Conservation (phyloP, 371 early-diverging fungal species). For the Mucor plumbeus region DNA sequence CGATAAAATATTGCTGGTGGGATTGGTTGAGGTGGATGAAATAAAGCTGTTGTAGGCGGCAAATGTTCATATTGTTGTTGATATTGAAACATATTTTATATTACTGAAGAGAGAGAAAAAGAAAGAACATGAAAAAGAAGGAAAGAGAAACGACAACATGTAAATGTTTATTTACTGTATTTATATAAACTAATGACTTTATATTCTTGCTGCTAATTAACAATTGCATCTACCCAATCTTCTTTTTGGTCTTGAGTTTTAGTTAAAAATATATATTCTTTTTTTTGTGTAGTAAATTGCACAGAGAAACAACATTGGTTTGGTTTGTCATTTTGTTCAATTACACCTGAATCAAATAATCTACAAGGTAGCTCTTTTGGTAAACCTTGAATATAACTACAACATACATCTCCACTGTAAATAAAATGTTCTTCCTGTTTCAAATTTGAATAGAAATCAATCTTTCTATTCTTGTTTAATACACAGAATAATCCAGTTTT, state of each 20-base stretch:
- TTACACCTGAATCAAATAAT: background rate
- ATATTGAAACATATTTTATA: slow-evolving; percentile 10
- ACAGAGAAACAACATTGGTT: slow-evolving; percentile 12
- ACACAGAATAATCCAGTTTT: slow-evolving; percentile 9
- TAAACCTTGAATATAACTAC: slow-evolving; percentile 1
- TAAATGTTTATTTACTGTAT: slow-evolving; percentile 3
- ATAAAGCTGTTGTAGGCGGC: background rate
- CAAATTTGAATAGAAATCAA: background rate
- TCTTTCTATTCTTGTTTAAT: background rate
- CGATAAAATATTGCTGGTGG: background rate
- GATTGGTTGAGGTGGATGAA: background rate
- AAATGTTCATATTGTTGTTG: background rate
- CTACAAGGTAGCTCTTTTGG: background rate
- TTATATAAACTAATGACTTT: background rate
- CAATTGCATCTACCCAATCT: slow-evolving; percentile 7
- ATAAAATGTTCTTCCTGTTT: slow-evolving; percentile 1
- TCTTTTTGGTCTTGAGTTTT: slow-evolving; percentile 8
- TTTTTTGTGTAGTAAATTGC: background rate
- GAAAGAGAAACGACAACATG: background rate
- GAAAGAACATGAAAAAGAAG: too few relatives aligned
- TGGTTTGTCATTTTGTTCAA: background rate
- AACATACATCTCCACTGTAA: slow-evolving; percentile 18
- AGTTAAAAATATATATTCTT: background rate
- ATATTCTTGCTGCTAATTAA: background rate
- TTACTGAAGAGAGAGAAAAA: background rate